A percentile compares a stretch with the other conserved stretches of the same genome.
phyloP scores from a whole-genome alignment of 768 basidiomycete species.

The Porpolomopsis calyptriformis region DNA sequence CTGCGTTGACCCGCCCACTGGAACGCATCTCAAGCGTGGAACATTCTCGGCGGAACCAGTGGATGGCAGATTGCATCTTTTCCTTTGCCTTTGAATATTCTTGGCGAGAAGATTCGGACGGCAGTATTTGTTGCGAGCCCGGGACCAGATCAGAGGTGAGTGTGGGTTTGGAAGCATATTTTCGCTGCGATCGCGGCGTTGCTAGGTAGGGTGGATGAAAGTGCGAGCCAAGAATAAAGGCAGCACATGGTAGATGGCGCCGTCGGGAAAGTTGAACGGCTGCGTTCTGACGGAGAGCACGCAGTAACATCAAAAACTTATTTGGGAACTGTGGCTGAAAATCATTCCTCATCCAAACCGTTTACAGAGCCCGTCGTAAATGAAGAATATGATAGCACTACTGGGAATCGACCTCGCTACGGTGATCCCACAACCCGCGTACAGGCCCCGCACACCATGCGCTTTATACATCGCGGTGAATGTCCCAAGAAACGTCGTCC shows the following conservation, averaged over 20 bases:
- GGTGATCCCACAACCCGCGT: slow-evolving; percentile 85
- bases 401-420: slow-evolving; percentile 74
- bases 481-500: slow-evolving; percentile 44
- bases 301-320: background rate
- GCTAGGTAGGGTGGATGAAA: no score
- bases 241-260: no score
- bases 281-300: background rate
- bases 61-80: slow-evolving; percentile 55
- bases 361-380: slow-evolving; percentile 64
- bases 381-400: slow-evolving; percentile 81
- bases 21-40: slow-evolving; percentile 62
- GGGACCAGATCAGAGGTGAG: slow-evolving; percentile 56
- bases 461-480: slow-evolving; percentile 60
- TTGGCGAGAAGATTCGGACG: slow-evolving; percentile 38
- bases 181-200: background rate
- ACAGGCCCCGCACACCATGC: slow-evolving; percentile 68
- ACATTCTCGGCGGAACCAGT: slow-evolving; percentile 70
- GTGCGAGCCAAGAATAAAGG: no score
- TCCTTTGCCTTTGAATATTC: slow-evolving; percentile 56
- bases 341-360: slow-evolving; percentile 29
- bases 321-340: no score
- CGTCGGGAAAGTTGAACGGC: background rate
- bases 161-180: slow-evolving; percentile 16
- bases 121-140: slow-evolving; percentile 53
- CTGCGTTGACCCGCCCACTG: slow-evolving; percentile 66